A percentile compares a stretch with the other conserved stretches of the same genome.
These are phyloP conservation scores for Fusarium sororula DNA, from an alignment of 2,329 filamentous ascomycete species.

Conservation along the genomic window DNA sequence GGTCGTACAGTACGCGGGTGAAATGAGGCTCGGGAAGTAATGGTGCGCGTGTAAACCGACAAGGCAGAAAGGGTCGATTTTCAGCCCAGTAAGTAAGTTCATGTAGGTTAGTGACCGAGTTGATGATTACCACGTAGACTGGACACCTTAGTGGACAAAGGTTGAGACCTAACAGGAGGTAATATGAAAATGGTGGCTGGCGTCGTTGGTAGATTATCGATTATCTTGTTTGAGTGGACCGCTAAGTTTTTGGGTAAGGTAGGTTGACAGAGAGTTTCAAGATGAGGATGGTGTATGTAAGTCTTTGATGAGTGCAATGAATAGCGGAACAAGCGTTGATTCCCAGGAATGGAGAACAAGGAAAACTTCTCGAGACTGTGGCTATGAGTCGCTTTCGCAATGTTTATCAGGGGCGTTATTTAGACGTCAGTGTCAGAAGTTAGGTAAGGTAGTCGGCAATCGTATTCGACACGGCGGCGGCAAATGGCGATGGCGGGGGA, in stretches of 20 bases:
- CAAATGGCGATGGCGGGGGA: constrained; percentile 36
- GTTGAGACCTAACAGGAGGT: neutral
- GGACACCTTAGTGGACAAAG: neutral
- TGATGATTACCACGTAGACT: neutral
- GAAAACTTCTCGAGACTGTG: neutral
- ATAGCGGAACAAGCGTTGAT: neutral
- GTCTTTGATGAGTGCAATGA: neutral
- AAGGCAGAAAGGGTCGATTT: constrained; percentile 17
- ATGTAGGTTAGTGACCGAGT: neutral
- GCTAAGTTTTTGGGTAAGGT: neutral
- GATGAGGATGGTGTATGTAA: constrained; percentile 4
- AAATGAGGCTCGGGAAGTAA: constrained; percentile 20
- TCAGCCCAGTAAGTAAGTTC: neutral
- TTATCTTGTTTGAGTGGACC: neutral
- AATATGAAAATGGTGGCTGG: neutral
- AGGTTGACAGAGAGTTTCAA: neutral
- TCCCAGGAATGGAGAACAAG: neutral
- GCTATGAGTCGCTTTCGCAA: constrained; percentile 8
- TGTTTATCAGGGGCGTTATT: constrained; percentile 14
- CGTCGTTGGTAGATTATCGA: neutral
- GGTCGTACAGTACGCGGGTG: constrained; percentile 3
- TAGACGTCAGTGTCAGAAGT: constrained; percentile 1
- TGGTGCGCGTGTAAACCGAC: constrained; percentile 14
- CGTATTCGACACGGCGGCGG: constrained; percentile 33
- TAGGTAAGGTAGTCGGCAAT: constrained; percentile 32